These are phyloP conservation scores for Eucalyptus camaldulensis DNA, from an alignment of 345 rosid genomes.

Conservation along the genomic window DNA sequence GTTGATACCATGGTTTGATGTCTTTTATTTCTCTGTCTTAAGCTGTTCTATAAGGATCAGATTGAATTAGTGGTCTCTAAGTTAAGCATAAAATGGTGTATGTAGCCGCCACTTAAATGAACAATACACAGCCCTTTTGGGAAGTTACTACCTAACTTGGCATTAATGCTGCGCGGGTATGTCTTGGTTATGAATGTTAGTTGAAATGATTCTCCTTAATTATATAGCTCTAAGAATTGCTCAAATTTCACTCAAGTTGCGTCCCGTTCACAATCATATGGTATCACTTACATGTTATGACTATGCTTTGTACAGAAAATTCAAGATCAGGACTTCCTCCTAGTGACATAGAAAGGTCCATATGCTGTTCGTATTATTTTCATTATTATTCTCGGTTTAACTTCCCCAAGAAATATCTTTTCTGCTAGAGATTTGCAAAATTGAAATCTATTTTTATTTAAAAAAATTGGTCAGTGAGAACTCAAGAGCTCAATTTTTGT, in stretches of 20 bases:
- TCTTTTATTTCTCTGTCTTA: background rate
- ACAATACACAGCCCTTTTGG: background rate
- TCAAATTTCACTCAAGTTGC: background rate
- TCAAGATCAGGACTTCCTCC: constrained; percentile 70
- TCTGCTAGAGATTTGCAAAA: background rate
- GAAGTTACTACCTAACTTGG: background rate
- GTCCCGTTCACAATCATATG: background rate
- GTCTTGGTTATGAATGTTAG: background rate
- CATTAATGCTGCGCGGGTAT: background rate
- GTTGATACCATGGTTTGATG: background rate
- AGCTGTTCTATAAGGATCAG: background rate
- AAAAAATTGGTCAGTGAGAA: background rate
- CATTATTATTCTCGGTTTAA: background rate
- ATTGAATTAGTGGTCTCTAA: background rate
- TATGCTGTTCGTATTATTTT: background rate
- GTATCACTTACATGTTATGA: background rate
- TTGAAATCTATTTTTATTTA: background rate
- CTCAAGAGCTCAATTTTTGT: background rate
- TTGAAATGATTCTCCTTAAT: background rate
- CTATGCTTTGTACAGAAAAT: constrained; percentile 37
- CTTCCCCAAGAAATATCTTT: background rate
- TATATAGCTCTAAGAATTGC: background rate
- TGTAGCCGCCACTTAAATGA: background rate
- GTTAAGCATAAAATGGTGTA: background rate
- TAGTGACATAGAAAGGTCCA: constrained; percentile 54